Evolutionary conservation across 2,329 filamentous ascomycete species (phyloP).

Genomic region (Fusarium napiforme): DNA sequence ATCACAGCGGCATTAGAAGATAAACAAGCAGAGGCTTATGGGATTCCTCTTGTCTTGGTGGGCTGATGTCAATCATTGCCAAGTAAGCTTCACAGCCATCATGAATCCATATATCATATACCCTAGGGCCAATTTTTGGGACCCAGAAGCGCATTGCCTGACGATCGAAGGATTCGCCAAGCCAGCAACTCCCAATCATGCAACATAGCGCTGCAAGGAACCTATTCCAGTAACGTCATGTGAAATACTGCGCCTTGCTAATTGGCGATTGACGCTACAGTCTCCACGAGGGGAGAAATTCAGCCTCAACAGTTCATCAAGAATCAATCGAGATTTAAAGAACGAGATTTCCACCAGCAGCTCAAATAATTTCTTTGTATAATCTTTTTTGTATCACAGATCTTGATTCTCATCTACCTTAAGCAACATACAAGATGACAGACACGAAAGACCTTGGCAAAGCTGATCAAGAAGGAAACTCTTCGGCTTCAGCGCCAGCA

Average conservation of each 20-base stretch:
- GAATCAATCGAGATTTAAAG: not conserved
- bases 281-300: too few species aligned
- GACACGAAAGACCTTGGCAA: not conserved
- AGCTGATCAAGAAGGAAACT: not conserved
- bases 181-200: not conserved
- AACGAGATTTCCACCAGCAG: not conserved
- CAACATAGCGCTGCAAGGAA: not conserved
- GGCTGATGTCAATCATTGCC: not conserved
- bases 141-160: not conserved
- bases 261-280: not conserved
- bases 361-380: not conserved
- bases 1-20: too few species aligned
- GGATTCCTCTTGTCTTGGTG: not conserved
- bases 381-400: not conserved
- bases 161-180: not conserved
- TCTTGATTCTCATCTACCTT: not conserved
- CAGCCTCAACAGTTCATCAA: not conserved
- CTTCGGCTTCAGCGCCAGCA: not conserved
- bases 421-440: not conserved
- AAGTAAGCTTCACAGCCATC: not conserved
- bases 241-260: conserved; percentile 2
- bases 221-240: not conserved
- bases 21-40: too few species aligned
- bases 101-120: not conserved
- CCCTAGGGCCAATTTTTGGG: not conserved